These are phyloP conservation scores for Lipomyces sp. DNA, from an alignment of 805 yeast species.

Conservation along the genomic window DNA sequence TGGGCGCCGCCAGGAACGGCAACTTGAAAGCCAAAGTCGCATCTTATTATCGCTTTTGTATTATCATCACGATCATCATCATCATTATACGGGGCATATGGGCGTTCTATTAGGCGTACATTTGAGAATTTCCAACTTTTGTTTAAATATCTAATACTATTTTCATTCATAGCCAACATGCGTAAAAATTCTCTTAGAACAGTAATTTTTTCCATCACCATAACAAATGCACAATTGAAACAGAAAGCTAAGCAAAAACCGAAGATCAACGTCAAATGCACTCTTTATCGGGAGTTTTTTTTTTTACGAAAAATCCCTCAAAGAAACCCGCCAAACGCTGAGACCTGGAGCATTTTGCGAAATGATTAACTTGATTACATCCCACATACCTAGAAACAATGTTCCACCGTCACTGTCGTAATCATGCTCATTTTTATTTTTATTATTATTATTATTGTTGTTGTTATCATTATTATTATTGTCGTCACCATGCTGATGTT, in stretches of 20 bases:
- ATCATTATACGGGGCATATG: no score
- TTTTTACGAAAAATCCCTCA: conserved; percentile 4
- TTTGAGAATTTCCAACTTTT: no score
- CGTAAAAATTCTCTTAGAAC: no score
- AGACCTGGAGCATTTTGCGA: conserved; percentile 35
- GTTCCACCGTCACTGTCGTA: background rate
- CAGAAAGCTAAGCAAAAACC: background rate
- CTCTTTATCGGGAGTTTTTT: no score
- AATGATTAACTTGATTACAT: background rate
- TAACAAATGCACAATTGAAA: background rate
- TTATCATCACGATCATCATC: no score
- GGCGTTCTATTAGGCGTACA: no score
- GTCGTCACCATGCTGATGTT: background rate
- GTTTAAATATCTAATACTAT: no score
- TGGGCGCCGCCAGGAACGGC: no score
- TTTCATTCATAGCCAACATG: no score
- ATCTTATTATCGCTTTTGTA: no score
- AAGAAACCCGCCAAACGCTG: conserved; percentile 32
- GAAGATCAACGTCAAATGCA: background rate
- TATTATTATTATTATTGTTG: background rate
- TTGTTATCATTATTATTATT: background rate
- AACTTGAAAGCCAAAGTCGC: no score
- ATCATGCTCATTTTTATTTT: background rate
- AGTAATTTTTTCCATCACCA: background rate
- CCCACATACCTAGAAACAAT: conserved; percentile 15